Percentiles rank a stretch among this genome's conserved stretches.
Evolutionary conservation across 768 basidiomycete species (phyloP).

Genomic region (Lentinula guzmanii): DNA sequence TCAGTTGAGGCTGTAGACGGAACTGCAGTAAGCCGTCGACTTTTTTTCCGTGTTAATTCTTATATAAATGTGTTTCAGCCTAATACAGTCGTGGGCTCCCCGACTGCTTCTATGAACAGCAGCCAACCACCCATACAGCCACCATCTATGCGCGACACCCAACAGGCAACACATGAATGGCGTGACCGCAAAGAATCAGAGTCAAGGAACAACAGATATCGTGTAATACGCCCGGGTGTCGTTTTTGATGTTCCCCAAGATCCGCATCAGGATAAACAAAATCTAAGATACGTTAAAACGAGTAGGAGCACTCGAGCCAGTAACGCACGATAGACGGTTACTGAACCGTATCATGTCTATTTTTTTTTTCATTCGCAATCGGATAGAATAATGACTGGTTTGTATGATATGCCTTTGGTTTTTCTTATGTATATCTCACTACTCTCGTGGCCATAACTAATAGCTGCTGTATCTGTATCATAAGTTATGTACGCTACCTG

Average conservation of each 20-base stretch:
- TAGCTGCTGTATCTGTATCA: slow-evolving; percentile 4
- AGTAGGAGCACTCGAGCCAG: slow-evolving; percentile 1
- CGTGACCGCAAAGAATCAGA: slow-evolving; percentile 47
- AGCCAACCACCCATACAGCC: slow-evolving; percentile 46
- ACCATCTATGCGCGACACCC: slow-evolving; percentile 60
- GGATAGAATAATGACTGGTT: neutral
- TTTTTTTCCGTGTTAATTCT: slow-evolving; percentile 6
- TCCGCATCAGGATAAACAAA: slow-evolving; percentile 34
- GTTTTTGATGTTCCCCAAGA: slow-evolving; percentile 60
- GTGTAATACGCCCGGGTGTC: slow-evolving; percentile 52
- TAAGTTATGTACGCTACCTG: slow-evolving; percentile 1
- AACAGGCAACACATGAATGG: slow-evolving; percentile 65
- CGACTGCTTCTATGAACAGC: slow-evolving; percentile 64
- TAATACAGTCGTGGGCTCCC: slow-evolving; percentile 71
- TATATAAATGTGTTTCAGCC: slow-evolving; percentile 29
- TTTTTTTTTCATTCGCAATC: neutral
- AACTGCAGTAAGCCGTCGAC: slow-evolving; percentile 55
- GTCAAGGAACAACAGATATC: slow-evolving; percentile 24
- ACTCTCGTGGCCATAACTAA: neutral
- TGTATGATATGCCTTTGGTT: neutral
- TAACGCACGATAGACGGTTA: neutral
- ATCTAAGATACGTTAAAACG: slow-evolving; percentile 12
- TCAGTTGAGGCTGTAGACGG: slow-evolving; percentile 78
- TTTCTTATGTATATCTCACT: slow-evolving; percentile 1
- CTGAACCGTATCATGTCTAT: neutral